Evolutionary conservation across 495 filamentous ascomycete species (phyloP), one percentile per base, ranked within the genome.

Genomic region (Aspergillus ostianus): DNA sequence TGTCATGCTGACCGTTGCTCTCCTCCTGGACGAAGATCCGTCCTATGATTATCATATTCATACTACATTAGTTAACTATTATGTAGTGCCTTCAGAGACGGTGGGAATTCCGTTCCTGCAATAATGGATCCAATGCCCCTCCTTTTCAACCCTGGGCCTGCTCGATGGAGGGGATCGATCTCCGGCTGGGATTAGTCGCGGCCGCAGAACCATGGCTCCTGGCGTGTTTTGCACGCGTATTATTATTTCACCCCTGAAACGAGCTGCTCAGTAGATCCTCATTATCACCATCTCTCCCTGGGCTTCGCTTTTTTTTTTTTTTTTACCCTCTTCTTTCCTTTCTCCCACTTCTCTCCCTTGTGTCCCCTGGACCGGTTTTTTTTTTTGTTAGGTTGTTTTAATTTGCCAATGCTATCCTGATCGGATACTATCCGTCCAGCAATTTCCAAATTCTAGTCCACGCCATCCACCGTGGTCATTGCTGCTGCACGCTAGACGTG

Each of bases 241-340:
- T 64, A 60, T 59, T 52, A 59, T 63, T 65, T 58, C 62, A 63
- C 63, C 66, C 63, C 66, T 69, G 63, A 68, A 68, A 68, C 63
- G 23, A 26, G 23, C 23, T 26, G 53, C 45, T 44, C 41, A 61
- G 66, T 68, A 65, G 66, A 68, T 68, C 63, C 63, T 65, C 63
- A 68, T 68, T 60, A 63, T 64, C 56, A 57, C 51, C 47, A 13
- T 47, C 44, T 63, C 49, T 52, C 51, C 29, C 26, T 57, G 56
- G 53, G 30, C 51, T 41, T 27, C 29, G 30, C 56, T 49, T 55
- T 60, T 45, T 45, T 64, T 60, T 45, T 45, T 64, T 55, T 60
- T 45, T 45, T 64, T 60, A 36, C 45, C 62, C 41, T 41, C 63
- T 54, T 59, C 50, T 47, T 59, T 56, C 57, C 51, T 51, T 41